Evolutionary conservation across 768 basidiomycete species (phyloP).

Genomic region (Paxillus involutus): DNA sequence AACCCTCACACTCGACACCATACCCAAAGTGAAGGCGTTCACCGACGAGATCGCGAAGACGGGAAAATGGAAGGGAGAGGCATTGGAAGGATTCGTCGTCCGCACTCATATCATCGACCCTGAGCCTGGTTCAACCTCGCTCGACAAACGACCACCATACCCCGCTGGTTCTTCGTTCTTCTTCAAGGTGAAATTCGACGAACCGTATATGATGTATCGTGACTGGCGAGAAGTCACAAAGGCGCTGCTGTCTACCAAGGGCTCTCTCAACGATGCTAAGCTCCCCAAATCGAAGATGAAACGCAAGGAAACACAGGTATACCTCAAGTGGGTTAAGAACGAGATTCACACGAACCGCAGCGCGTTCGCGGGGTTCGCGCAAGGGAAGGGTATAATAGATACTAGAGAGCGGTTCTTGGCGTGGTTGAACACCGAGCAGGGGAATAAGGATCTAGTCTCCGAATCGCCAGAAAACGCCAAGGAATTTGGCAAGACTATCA

Average conservation of each 20-base stretch:
- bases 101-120: conserved; percentile 62
- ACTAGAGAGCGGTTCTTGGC: conserved; percentile 76
- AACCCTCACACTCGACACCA: conserved; percentile 61
- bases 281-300: conserved; percentile 69
- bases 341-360: conserved; percentile 65
- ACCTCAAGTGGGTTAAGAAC: conserved; percentile 78
- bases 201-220: conserved; percentile 98
- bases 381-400: conserved; percentile 83
- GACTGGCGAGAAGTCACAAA: conserved; percentile 97
- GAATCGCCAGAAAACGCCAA: conserved; percentile 17
- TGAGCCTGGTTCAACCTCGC: conserved; percentile 31
- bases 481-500: conserved; percentile 69
- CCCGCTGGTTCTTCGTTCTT: conserved; percentile 83
- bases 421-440: conserved; percentile 59
- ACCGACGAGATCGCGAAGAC: conserved; percentile 62
- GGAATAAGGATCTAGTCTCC: conserved; percentile 31
- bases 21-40: conserved; percentile 72
- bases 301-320: conserved; percentile 74
- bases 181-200: conserved; percentile 99
- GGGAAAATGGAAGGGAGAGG: conserved; percentile 80
- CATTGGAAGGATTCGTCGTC: conserved; percentile 94
- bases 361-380: conserved; percentile 61
- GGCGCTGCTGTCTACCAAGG: conserved; percentile 50
- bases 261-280: conserved; percentile 29
- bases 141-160: conserved; percentile 58